Percentiles rank a stretch among this genome's conserved stretches.
Evolutionary conservation across 495 filamentous ascomycete species (phyloP).

Genomic region (Neurospora terricola): DNA sequence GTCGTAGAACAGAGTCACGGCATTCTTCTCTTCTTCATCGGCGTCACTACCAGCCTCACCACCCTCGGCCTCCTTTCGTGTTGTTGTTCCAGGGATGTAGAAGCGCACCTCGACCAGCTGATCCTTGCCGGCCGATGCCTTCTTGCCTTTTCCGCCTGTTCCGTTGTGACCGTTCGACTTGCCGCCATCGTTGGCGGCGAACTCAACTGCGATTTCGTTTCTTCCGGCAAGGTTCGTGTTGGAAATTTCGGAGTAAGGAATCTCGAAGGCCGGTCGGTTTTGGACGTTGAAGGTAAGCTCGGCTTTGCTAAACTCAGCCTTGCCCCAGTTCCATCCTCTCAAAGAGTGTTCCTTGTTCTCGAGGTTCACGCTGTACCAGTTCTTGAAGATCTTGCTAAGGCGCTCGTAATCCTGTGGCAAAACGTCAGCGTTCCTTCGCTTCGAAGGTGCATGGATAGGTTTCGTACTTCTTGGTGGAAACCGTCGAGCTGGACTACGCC

Average conservation of each 20-base stretch:
- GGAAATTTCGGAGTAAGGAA: conserved; percentile 93
- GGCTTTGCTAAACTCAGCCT: conserved; percentile 90
- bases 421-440: neutral
- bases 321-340: conserved; percentile 99
- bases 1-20: conserved; percentile 91
- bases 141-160: conserved; percentile 74
- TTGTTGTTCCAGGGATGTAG: conserved; percentile 89
- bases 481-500: conserved; percentile 91
- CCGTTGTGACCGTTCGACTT: conserved; percentile 68
- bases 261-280: conserved; percentile 93
- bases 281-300: conserved; percentile 95
- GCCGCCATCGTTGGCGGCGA: conserved; percentile 56
- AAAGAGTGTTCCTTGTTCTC: conserved; percentile 89
- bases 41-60: conserved; percentile 59
- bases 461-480: conserved; percentile 74
- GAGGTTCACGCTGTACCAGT: conserved; percentile 89
- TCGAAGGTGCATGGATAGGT: neutral
- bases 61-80: conserved; percentile 74
- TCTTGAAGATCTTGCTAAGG: conserved; percentile 80
- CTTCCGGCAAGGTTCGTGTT: conserved; percentile 97
- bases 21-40: conserved; percentile 77
- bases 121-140: conserved; percentile 76
- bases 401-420: conserved; percentile 72
- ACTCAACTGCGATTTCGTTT: conserved; percentile 96
- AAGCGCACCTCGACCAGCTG: conserved; percentile 98